Evolutionary conservation across 1,284 basidiomycete species (phyloP).

Genomic region (Boletus smithii): DNA sequence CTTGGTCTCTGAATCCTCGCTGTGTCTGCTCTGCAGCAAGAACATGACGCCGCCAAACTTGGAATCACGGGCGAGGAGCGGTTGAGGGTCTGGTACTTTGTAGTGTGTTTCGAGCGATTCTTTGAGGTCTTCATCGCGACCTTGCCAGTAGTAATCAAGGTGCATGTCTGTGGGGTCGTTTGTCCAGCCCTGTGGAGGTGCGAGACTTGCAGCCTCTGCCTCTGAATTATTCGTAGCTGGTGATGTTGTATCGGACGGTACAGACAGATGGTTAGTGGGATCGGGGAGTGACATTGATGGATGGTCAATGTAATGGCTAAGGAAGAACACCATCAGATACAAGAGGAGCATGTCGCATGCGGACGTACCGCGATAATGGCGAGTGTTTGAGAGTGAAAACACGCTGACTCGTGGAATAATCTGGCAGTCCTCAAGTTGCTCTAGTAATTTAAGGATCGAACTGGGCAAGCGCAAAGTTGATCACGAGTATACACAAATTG

Average conservation of each 20-base stretch:
- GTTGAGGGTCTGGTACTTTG: background rate
- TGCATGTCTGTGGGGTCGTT: background rate
- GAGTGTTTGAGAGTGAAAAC: too few relatives aligned
- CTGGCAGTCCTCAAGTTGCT: too few relatives aligned
- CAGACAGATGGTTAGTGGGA: background rate
- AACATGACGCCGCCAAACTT: background rate
- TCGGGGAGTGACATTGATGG: background rate
- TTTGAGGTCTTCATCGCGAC: background rate
- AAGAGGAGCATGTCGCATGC: too few relatives aligned
- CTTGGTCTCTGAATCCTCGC: background rate
- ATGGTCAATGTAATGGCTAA: background rate
- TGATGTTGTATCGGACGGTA: background rate
- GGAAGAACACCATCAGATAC: too few relatives aligned
- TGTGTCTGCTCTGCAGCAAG: background rate
- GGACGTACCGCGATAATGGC: too few relatives aligned
- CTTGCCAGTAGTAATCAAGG: constrained; percentile 4
- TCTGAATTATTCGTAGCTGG: background rate
- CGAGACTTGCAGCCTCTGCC: background rate
- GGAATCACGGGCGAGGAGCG: background rate
- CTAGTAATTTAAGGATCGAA: too few relatives aligned
- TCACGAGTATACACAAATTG: too few relatives aligned
- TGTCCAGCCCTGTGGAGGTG: background rate
- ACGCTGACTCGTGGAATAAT: too few relatives aligned
- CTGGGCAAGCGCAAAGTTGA: too few relatives aligned
- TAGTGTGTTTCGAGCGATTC: background rate